Percentiles rank a stretch among this genome's conserved stretches.
These are phyloP conservation scores for Globisporangium irregulare DNA, from an alignment of 352 stramenopile species.

Conservation along the genomic window DNA sequence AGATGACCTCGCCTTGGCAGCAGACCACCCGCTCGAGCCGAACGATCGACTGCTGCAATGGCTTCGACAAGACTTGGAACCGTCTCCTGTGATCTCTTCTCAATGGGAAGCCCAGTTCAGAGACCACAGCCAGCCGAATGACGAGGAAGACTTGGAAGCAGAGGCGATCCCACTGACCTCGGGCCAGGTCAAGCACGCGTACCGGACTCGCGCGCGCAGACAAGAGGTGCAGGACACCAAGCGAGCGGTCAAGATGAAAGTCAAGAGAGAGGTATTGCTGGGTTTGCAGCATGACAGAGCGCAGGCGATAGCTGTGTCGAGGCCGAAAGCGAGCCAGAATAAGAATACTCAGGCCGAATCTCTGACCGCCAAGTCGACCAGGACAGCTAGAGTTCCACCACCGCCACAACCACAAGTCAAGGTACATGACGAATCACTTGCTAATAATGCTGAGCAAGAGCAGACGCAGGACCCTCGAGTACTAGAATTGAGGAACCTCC, in stretches of 20 bases:
- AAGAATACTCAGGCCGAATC: background rate
- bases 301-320: background rate
- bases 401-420: background rate
- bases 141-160: constrained; percentile 7
- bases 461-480: background rate
- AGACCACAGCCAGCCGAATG: background rate
- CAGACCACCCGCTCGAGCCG: constrained; percentile 4
- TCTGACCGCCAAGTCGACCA: background rate
- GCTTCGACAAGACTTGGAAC: constrained; percentile 4
- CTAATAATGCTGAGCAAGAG: background rate
- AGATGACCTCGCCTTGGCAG: background rate
- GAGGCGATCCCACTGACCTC: constrained; percentile 29
- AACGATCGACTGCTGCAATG: constrained; percentile 17
- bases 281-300: background rate
- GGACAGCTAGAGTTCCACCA: background rate
- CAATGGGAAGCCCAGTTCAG: constrained; percentile 4
- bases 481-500: constrained; percentile 13
- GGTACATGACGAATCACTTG: background rate
- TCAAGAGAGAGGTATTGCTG: constrained; percentile 9
- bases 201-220: constrained; percentile 30
- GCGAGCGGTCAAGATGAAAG: constrained; percentile 10
- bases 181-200: constrained; percentile 41
- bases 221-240: constrained; percentile 27
- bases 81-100: background rate
- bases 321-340: background rate